Evolutionary conservation across 2,329 filamentous ascomycete genomes (phyloP).

Genomic region (Phialocephala subalpina): DNA sequence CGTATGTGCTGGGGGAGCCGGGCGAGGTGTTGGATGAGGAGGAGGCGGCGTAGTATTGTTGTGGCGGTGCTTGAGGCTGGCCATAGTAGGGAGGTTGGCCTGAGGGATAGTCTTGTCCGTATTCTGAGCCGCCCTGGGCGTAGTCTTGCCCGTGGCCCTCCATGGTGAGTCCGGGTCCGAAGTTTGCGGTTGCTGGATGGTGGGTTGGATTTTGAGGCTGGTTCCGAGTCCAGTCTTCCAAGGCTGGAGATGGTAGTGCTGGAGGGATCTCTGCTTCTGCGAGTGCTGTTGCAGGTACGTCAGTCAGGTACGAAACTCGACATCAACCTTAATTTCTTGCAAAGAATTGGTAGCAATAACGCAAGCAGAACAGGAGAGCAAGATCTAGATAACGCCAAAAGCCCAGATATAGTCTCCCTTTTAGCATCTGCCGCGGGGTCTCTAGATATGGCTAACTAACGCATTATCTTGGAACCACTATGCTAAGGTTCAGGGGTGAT

Average conservation of each 20-base stretch:
- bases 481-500: neutral
- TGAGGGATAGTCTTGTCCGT: neutral
- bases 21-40: neutral
- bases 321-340: no score
- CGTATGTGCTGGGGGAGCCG: neutral
- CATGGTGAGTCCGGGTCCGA: neutral
- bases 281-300: neutral
- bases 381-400: neutral
- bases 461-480: neutral
- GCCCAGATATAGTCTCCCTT: neutral
- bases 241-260: neutral
- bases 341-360: neutral
- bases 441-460: neutral
- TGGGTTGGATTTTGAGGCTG: neutral
- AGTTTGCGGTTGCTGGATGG: neutral
- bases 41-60: constrained; percentile 6
- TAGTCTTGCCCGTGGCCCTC: constrained; percentile 4
- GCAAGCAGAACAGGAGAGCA: no score
- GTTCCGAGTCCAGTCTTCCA: neutral
- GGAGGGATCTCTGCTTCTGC: constrained; percentile 4
- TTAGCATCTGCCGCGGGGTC: constrained; percentile 10
- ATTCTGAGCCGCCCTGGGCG: neutral
- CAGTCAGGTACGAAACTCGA: neutral
- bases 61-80: neutral
- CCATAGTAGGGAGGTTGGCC: neutral